Evolutionary conservation across 257 asterid species (phyloP).

Genomic region (Fraxinus anomala): DNA sequence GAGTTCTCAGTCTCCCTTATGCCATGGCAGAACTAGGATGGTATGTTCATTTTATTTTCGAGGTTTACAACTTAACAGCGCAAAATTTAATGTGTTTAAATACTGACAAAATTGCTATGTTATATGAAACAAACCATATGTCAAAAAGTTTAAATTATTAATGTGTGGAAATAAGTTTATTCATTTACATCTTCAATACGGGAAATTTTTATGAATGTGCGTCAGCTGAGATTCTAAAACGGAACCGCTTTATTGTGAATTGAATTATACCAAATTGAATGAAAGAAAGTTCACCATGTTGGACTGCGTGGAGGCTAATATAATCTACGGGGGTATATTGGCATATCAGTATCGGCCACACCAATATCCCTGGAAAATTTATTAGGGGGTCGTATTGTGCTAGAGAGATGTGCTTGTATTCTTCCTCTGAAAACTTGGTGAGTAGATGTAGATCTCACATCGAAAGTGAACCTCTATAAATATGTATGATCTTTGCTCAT

Average conservation of each 20-base stretch:
- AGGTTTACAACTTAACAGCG: background rate
- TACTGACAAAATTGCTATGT: background rate
- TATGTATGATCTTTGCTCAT: no score
- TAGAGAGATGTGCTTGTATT: no score
- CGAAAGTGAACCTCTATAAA: no score
- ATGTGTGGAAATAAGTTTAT: background rate
- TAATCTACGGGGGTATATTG: no score
- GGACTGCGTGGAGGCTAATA: no score
- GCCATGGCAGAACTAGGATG: conserved; percentile 34
- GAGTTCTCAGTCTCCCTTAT: conserved; percentile 33
- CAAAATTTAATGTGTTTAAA: background rate
- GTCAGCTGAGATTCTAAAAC: background rate
- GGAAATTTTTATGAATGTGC: background rate
- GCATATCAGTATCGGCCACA: no score
- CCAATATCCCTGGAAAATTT: no score
- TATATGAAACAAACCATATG: background rate
- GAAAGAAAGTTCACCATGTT: no score
- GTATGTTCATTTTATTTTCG: background rate
- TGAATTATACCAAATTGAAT: no score
- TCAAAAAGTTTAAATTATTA: background rate
- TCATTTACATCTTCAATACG: background rate
- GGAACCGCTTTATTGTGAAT: background rate
- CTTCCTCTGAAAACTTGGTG: no score
- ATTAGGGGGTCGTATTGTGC: no score
- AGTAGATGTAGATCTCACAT: no score